phyloP scores from a whole-genome alignment of 768 basidiomycete genomes.

The Boletales sp. region DNA sequence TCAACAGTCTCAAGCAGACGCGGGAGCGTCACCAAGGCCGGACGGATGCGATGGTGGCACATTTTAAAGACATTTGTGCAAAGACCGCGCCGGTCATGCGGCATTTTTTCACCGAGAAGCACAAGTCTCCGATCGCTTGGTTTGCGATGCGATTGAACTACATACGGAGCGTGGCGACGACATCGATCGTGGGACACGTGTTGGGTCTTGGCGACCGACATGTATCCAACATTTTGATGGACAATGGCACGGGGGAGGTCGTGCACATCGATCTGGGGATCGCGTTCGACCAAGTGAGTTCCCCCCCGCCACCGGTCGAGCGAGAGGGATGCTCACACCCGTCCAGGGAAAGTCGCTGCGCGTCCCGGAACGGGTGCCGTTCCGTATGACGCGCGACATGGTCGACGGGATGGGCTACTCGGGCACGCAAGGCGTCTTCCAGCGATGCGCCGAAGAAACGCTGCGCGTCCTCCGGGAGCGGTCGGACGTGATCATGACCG shows the following conservation, averaged over 20 bases:
- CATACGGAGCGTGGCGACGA: constrained; percentile 88
- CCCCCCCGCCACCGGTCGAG: too few relatives aligned
- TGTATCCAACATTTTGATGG: constrained; percentile 86
- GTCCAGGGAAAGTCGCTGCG: constrained; percentile 73
- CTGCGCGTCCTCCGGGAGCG: constrained; percentile 83
- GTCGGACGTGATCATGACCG: constrained; percentile 87
- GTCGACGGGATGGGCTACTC: constrained; percentile 91
- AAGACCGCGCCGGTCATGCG: constrained; percentile 83
- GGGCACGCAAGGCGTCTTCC: constrained; percentile 91
- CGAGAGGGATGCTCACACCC: too few relatives aligned
- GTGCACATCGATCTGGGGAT: constrained; percentile 97
- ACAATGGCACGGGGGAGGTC: constrained; percentile 77
- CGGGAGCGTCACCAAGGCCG: constrained; percentile 30
- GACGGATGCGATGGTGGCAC: constrained; percentile 28
- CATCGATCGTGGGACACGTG: constrained; percentile 90
- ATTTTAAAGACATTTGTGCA: constrained; percentile 38
- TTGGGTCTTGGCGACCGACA: constrained; percentile 94
- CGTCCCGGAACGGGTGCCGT: constrained; percentile 88
- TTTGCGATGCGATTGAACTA: constrained; percentile 89
- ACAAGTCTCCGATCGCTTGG: constrained; percentile 88
- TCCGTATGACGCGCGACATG: constrained; percentile 91
- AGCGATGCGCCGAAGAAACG: constrained; percentile 93
- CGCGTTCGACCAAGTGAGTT: constrained; percentile 84
- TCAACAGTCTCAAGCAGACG: constrained; percentile 27
- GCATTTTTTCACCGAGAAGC: constrained; percentile 88